Conservation (phyloP, 176 grass and related monocot species). For the Avena atlantica region DNA sequence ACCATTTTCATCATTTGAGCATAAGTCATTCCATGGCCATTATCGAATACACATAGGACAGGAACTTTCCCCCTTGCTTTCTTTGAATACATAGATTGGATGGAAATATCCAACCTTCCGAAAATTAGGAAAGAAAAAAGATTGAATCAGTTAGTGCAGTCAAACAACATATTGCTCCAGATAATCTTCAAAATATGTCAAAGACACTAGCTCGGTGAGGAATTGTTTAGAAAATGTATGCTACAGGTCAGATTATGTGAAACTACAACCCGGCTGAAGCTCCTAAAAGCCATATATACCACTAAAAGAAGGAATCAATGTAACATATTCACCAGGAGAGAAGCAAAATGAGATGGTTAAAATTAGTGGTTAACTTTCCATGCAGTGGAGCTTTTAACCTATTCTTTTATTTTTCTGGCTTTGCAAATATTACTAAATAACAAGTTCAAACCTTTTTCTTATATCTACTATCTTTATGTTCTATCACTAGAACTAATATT, state of each 20-base stretch:
- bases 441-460: too few relatives aligned
- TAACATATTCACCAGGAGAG: neutral
- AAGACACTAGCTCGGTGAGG: constrained; percentile 22
- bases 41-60: constrained; percentile 74
- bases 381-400: too few relatives aligned
- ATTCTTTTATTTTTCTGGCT: too few relatives aligned
- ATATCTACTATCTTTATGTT: too few relatives aligned
- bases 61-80: constrained; percentile 65
- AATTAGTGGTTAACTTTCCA: too few relatives aligned
- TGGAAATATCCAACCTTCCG: constrained; percentile 62
- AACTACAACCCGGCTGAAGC: neutral
- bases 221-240: neutral
- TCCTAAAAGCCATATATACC: neutral
- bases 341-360: too few relatives aligned
- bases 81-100: constrained; percentile 66
- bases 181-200: constrained; percentile 8
- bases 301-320: neutral
- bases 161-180: constrained; percentile 21
- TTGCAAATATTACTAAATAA: too few relatives aligned
- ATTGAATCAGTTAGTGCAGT: neutral
- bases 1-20: constrained; percentile 73
- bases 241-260: neutral
- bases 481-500: too few relatives aligned
- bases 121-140: constrained; percentile 23
- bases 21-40: constrained; percentile 78